Conservation (phyloP, 2,329 filamentous ascomycete species). For the Remersonia thermophila region DNA sequence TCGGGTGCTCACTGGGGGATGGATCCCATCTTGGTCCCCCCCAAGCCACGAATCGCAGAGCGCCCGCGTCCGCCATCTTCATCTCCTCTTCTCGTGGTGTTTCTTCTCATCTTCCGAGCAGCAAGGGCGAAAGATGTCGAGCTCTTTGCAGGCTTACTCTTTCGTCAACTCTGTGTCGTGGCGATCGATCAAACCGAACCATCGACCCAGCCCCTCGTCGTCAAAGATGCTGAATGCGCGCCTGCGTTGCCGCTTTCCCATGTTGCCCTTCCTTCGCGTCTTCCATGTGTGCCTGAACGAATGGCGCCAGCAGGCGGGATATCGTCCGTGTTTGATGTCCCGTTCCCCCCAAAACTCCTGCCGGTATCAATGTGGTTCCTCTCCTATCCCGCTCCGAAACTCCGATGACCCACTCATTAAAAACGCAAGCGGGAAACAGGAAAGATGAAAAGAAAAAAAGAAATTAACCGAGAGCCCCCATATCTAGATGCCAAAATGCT, state of each 20-base stretch:
- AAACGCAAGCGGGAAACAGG: slow-evolving; percentile 16
- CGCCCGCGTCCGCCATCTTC: no score
- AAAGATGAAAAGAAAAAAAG: slow-evolving; percentile 18
- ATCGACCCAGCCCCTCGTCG: no score
- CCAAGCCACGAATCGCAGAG: no score
- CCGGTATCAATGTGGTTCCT: slow-evolving; percentile 14
- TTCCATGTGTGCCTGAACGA: slow-evolving; percentile 25
- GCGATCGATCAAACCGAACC: no score
- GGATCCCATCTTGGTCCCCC: no score
- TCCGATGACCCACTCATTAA: slow-evolving; percentile 23
- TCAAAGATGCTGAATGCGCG: no score
- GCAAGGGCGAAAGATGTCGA: no score
- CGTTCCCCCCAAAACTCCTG: slow-evolving; percentile 16
- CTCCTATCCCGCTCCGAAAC: slow-evolving; percentile 31
- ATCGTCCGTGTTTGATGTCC: slow-evolving; percentile 20
- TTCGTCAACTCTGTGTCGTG: no score
- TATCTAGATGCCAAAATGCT: slow-evolving; percentile 36
- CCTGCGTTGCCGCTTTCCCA: not conserved
- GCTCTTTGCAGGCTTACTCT: no score
- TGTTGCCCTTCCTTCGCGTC: slow-evolving; percentile 15
- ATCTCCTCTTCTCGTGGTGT: no score
- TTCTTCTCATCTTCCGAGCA: no score
- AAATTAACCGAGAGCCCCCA: slow-evolving; percentile 21
- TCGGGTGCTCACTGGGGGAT: no score
- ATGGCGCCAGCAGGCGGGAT: slow-evolving; percentile 27